These are phyloP conservation scores for Colletotrichum musae DNA, from an alignment of 2,329 filamentous ascomycete species.

Conservation along the genomic window DNA sequence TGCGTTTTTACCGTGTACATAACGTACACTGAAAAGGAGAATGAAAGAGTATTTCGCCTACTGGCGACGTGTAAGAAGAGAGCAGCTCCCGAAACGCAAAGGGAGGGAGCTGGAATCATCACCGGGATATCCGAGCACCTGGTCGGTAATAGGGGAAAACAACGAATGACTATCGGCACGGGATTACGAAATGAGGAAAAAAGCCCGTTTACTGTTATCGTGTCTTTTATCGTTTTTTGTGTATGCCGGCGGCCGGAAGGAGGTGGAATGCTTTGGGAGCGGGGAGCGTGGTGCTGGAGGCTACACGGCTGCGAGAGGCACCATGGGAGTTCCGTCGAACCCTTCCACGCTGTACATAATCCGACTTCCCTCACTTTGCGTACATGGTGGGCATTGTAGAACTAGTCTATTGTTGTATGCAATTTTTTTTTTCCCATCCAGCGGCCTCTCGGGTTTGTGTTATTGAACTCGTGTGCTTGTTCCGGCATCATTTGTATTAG, in stretches of 20 bases:
- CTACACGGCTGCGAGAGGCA: constrained; percentile 26
- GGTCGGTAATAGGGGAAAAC: constrained; percentile 34
- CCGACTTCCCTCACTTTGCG: constrained; percentile 39
- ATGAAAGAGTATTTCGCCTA: constrained; percentile 11
- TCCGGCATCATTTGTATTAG: no score
- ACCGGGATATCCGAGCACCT: constrained; percentile 16
- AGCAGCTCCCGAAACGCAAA: constrained; percentile 29
- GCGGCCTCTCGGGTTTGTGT: background rate
- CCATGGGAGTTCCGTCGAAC: constrained; percentile 9
- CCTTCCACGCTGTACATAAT: constrained; percentile 37
- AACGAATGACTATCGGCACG: constrained; percentile 27
- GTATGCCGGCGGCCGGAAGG: constrained; percentile 15
- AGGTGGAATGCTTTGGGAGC: constrained; percentile 25
- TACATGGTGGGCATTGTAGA: constrained; percentile 41
- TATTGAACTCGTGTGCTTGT: no score
- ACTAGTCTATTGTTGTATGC: constrained; percentile 35
- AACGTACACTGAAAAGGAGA: constrained; percentile 9
- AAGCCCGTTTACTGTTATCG: constrained; percentile 23
- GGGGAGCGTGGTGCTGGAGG: constrained; percentile 23
- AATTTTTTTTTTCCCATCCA: background rate
- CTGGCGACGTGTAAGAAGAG: constrained; percentile 38
- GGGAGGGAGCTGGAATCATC: background rate
- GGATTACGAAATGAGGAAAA: constrained; percentile 13
- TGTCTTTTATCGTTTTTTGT: constrained; percentile 25
- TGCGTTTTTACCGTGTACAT: background rate